Evolutionary conservation across 202 grass and related monocot species (phyloP), one percentile per base, ranked within the genome.

Genomic region (Eragrostis tef): DNA sequence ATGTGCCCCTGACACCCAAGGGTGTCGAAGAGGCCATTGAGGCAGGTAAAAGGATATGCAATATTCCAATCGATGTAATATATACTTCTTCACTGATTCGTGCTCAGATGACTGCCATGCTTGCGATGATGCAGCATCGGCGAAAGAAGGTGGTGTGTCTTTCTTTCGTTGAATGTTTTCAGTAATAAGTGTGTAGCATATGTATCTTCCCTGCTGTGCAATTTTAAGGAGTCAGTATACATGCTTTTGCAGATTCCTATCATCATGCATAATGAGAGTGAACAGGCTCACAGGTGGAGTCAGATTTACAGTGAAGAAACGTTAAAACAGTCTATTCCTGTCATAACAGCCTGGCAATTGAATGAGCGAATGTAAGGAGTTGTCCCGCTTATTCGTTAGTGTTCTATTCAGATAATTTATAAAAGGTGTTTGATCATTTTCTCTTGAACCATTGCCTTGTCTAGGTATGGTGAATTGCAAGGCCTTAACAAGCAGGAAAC

Each of bases 401-500:
- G 10, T 66, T 1, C 14, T 76, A 62, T 14, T 42, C 61, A 21
- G 13, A 46, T 44, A 58, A 42, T 81, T 29, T 31, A 12, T 61
- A 17, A 14, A 29, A 67, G 48, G 3, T 61, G 5, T 52, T 79
- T 70, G 5, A 70, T 2, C 27, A 16, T 81, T 56, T 51, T 67
- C 0, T 73, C 31, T 64, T 60, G 61, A 46, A 53, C 13, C 36
- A 53, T 51, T 62, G 22, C 4, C 20, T 71, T 2, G 21, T 76
- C 69, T 57, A 98, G 96, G 96, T 99, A 99, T 70, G 96, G 96
- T 68, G 93, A 99, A 79, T 79, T 98, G 52, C 96, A 98, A 91
- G 96, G 92, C 39, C 90, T 98, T 53, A 98, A 98, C 83, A 98
- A 98, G 83, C 92, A 98, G 90, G 96, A 98, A 92, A 98, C 96